Base-by-base conservation (phyloP, 169 alveolate genomes). In the Plasmodium ovale region DNA sequence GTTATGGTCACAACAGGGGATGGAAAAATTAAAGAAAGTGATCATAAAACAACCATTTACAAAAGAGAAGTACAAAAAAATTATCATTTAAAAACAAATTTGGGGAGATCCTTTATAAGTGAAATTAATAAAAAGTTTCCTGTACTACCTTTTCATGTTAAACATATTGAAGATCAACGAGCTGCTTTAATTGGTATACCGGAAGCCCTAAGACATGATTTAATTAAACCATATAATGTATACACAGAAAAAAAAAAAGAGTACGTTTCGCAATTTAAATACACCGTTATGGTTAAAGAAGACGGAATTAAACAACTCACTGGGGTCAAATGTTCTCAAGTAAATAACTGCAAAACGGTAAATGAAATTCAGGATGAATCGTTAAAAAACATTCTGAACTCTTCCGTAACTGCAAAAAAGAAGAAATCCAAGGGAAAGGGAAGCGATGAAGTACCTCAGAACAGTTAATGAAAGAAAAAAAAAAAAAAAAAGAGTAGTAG, bases 151-250 rank as follows among this genome's bases (percentile, higher is more conserved):
- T 95, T 93, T 79, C 95, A 93, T 42, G 68, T 94, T 29, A 87
- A 90, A 54, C 72, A 93, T 64, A 59, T 95, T 42, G 97, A 95
- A 44, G 97, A 94, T 84, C 95, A 95, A 71, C 77, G 95, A 56
- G 95, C 93, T 16, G 92, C 93, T 1, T 79, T 97, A 93, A 93
- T 96, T 47, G 99, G 99, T 10, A 98, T 98, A 37, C 96, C 98
- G 47, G 99, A 98, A 94, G 98, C 99, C 47, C 74, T 97, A 71
- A 96, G 98, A 73, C 99, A 98, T 89, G 98, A 97, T 70, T 94
- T 98, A 70, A 93, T 98, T 23, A 95, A 97, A 67, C 97, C 98
- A 33, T 98, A 97, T 92, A 97, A 97, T 27, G 99, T 98, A 37
- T 89, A 95, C 42, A 87, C 96, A 21, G 99, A 96, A 85, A 97